A percentile compares a stretch with the other conserved stretches of the same genome.
These are phyloP conservation scores for Boletus barrowsii DNA, from an alignment of 768 basidiomycete species.

Conservation along the genomic window DNA sequence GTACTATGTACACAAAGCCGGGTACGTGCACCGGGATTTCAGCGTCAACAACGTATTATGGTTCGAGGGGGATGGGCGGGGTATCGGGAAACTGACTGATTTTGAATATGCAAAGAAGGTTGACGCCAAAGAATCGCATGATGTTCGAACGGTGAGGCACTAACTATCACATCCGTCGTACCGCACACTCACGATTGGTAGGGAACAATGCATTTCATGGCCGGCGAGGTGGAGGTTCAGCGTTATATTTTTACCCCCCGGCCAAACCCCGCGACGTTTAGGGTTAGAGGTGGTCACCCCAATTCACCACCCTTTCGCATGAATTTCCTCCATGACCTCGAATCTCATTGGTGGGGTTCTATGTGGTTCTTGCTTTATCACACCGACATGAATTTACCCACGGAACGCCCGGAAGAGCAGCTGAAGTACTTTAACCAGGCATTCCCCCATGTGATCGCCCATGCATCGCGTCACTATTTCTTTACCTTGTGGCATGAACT, in stretches of 20 bases:
- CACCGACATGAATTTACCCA: not conserved
- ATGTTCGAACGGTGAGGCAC: no score
- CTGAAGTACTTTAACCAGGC: not conserved
- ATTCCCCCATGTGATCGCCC: not conserved
- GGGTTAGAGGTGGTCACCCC: no score
- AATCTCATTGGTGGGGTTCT: slow-evolving; percentile 11
- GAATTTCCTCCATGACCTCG: slow-evolving; percentile 16
- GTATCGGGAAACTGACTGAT: no score
- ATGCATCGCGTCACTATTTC: no score
- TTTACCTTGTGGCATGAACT: no score
- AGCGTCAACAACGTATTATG: not conserved
- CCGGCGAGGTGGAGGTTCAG: not conserved
- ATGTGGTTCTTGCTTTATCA: slow-evolving; percentile 3
- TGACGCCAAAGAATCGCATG: no score
- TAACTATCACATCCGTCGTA: no score
- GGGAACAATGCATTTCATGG: not conserved
- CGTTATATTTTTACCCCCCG: not conserved
- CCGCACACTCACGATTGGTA: not conserved
- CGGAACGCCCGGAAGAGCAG: not conserved
- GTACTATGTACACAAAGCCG: not conserved
- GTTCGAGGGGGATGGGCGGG: not conserved
- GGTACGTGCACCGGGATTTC: not conserved
- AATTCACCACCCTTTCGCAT: not conserved
- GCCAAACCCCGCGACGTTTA: no score
- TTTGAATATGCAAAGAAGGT: no score